Conservation (phyloP, 176 grass and related monocot genomes). For the Otatea glauca region DNA sequence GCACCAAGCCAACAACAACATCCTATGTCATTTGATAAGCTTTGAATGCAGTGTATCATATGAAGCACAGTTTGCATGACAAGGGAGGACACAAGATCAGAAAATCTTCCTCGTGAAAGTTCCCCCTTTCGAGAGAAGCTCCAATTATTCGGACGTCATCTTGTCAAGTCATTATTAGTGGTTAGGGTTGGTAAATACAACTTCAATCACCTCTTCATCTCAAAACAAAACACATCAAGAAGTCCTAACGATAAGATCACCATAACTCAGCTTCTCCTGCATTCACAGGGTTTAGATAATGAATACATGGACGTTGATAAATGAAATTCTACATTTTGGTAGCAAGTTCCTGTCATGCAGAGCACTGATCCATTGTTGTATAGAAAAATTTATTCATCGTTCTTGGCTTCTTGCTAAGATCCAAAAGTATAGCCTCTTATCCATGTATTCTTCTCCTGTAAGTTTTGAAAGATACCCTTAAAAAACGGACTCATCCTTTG, state of each 20-base stretch:
- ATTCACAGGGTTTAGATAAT: background rate
- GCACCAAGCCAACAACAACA: background rate
- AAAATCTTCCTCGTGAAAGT: conserved; percentile 32
- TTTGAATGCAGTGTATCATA: conserved; percentile 18
- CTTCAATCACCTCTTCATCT: conserved; percentile 3
- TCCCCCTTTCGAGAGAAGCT: conserved; percentile 22
- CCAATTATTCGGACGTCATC: background rate
- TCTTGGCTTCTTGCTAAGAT: conserved; percentile 18
- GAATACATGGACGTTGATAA: conserved; percentile 13
- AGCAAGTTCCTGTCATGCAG: conserved; percentile 33
- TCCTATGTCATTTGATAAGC: conserved; percentile 11
- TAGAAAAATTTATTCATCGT: conserved; percentile 1
- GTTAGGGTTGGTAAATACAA: conserved; percentile 10
- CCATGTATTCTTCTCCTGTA: conserved; percentile 9
- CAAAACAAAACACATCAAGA: background rate
- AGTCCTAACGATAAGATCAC: background rate
- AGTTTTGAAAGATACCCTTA: background rate
- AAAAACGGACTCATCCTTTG: background rate
- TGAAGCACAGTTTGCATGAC: conserved; percentile 33
- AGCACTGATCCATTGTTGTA: background rate
- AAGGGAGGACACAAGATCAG: conserved; percentile 20
- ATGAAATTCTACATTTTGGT: conserved; percentile 9
- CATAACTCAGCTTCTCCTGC: background rate
- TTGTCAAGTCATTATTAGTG: conserved; percentile 20
- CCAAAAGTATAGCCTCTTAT: conserved; percentile 12